Conservation (phyloP, 768 basidiomycete genomes). For the Dioszegia aurantiaca region DNA sequence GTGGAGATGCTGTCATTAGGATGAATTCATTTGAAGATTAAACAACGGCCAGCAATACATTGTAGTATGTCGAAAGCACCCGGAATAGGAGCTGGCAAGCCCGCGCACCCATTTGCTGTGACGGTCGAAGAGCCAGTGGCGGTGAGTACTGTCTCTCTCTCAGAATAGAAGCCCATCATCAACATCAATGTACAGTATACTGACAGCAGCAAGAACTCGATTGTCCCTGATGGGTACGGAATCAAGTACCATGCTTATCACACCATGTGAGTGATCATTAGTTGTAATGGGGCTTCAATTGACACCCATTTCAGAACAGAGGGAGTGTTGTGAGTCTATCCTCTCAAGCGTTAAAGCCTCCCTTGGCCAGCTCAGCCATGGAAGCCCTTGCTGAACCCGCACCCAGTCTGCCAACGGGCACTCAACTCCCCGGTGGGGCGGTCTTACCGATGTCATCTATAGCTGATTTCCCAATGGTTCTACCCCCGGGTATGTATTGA, state of each 20-base stretch:
- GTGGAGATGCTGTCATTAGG: too few species aligned
- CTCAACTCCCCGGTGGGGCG: slow-evolving; percentile 43
- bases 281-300: neutral
- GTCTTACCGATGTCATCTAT: slow-evolving; percentile 46
- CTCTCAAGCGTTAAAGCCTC: too few species aligned
- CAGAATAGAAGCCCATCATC: too few species aligned
- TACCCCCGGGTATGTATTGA: slow-evolving; percentile 37
- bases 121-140: slow-evolving; percentile 44
- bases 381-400: too few species aligned
- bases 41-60: too few species aligned
- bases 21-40: too few species aligned
- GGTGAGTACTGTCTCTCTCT: slow-evolving; percentile 29
- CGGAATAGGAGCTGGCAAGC: slow-evolving; percentile 40
- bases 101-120: slow-evolving; percentile 47
- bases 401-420: slow-evolving; percentile 41
- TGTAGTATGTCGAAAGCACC: slow-evolving; percentile 22
- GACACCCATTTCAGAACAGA: slow-evolving; percentile 30
- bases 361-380: too few species aligned
- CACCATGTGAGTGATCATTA: slow-evolving; percentile 38
- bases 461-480: slow-evolving; percentile 45
- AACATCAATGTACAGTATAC: too few species aligned
- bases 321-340: slow-evolving; percentile 40
- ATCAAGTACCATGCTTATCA: slow-evolving; percentile 51
- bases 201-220: slow-evolving; percentile 36
- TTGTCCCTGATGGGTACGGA: slow-evolving; percentile 48